phyloP scores from a whole-genome alignment of 23 red algal species.

The Chondrus crispus region DNA sequence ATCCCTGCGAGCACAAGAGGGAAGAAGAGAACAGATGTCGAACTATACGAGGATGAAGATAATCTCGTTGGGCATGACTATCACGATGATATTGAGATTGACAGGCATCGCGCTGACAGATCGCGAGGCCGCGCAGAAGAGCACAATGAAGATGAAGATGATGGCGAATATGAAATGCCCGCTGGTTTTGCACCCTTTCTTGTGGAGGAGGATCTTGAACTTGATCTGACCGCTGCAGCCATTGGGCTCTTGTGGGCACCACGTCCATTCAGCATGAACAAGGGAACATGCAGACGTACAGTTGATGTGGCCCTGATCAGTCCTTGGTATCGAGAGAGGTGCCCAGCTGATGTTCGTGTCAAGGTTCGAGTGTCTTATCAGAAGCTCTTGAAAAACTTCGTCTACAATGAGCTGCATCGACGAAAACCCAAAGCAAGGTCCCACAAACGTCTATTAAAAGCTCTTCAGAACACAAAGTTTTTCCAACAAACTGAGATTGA shows the following conservation, averaged over 20 bases:
- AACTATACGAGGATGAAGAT: not conserved
- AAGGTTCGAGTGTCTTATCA: conserved; percentile 95
- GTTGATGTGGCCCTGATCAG: conserved; percentile 84
- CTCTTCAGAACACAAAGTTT: conserved; percentile 84
- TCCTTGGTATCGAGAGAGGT: conserved; percentile 72
- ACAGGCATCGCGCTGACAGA: not conserved
- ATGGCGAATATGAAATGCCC: conserved; percentile 66
- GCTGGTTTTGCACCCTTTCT: conserved; percentile 50
- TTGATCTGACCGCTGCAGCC: conserved; percentile 69
- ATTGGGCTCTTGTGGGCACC: conserved; percentile 84
- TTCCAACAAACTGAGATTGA: conserved; percentile 96
- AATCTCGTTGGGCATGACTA: not conserved
- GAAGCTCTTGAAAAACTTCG: conserved; percentile 84
- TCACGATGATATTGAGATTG: conserved; percentile 11
- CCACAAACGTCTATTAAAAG: conserved; percentile 71
- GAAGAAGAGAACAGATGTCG: conserved; percentile 11
- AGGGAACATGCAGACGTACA: conserved; percentile 66
- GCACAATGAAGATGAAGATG: conserved; percentile 42
- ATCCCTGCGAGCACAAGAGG: conserved; percentile 53
- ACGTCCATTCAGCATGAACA: conserved; percentile 68
- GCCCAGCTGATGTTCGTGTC: conserved; percentile 61
- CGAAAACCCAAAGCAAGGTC: conserved; percentile 59
- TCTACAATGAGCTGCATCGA: conserved; percentile 79
- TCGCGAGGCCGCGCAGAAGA: not conserved
- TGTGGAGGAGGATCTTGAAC: conserved; percentile 55